Conservation (phyloP, 2,329 filamentous ascomycete genomes). For the Rhexocercosporidium sp. region DNA sequence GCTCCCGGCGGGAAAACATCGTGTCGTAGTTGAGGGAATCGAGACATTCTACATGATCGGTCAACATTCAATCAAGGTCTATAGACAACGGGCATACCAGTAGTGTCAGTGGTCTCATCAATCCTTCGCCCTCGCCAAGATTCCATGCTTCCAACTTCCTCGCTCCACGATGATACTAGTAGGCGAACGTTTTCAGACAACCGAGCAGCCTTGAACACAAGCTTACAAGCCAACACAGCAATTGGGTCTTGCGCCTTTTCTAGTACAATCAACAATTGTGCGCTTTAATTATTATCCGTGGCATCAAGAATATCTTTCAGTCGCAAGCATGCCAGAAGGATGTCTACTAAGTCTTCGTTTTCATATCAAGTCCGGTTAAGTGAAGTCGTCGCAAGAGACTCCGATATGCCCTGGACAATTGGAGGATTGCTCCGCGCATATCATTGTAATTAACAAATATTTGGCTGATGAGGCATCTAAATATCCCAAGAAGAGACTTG, state of each 20-base stretch:
- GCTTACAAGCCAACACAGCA: neutral
- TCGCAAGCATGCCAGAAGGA: neutral
- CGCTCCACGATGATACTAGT: neutral
- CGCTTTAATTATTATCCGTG: neutral
- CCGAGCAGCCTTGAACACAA: neutral
- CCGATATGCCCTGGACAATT: neutral
- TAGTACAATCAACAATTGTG: neutral
- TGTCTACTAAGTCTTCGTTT: neutral
- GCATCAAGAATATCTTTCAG: neutral
- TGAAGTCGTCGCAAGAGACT: neutral
- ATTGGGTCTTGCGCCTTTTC: neutral
- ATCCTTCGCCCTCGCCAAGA: neutral
- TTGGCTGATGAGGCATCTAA: neutral
- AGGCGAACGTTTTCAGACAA: neutral
- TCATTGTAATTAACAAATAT: neutral
- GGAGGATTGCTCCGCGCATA: neutral
- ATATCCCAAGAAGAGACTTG: neutral
- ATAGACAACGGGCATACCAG: neutral
- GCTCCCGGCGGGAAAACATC: neutral
- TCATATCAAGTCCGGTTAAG: neutral
- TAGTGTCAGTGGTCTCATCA: neutral
- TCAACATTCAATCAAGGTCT: neutral
- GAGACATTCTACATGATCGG: neutral
- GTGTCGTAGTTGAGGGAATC: neutral
- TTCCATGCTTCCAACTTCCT: neutral